Evolutionary conservation across 2,329 filamentous ascomycete genomes (phyloP), one percentile per base, ranked within the genome.

Genomic region (Xylaria sp.): DNA sequence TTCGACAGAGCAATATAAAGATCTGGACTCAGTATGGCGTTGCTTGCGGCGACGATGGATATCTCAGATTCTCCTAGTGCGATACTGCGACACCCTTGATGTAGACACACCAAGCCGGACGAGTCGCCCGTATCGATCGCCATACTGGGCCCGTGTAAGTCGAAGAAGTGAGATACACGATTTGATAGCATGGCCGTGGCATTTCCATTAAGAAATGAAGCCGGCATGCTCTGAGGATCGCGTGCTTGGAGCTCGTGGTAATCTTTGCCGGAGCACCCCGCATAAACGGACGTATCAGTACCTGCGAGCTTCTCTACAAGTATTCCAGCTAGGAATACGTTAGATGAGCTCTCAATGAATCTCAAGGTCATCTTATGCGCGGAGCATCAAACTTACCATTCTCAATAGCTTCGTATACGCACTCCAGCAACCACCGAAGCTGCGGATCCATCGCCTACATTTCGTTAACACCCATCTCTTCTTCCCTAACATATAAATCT

Each of bases 71-170:
- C 61, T 6, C 61, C 44, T 0, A 29, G 20, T 1, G 20, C 1
- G 2, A 65, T 31, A 10, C 33, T 57, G 15, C 20, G 38, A 27
- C 44, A 51, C 1, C 22, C 65, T 1, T 47, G 50, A n/a, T 57
- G 47, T 0, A 68, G 45, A 9, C n/a, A 45, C 1, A 49, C 31
- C 5, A 65, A 36, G 0, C 44, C 33, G 0, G 61, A 39, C 1
- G 66, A 68, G n/a, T 61, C 65, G 3, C 45, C 66, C 5, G 58
- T 55, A 13, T 68, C 66, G 5, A 68, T 31, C 2, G 57, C 13
- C 17, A 54, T 50, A 20, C 66, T 68, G 1, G 66, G 36, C 1
- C 65, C 65, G 22, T 62, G 45, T 5, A 68, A 22, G 11, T 68
- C 45, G 4, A 38, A 68, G 31, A 62, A 68, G 29, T 65, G 62